Percentiles rank a stretch among this genome's conserved stretches.
phyloP scores from a whole-genome alignment of 805 yeast species.

The Cyberlindnera saturnus region DNA sequence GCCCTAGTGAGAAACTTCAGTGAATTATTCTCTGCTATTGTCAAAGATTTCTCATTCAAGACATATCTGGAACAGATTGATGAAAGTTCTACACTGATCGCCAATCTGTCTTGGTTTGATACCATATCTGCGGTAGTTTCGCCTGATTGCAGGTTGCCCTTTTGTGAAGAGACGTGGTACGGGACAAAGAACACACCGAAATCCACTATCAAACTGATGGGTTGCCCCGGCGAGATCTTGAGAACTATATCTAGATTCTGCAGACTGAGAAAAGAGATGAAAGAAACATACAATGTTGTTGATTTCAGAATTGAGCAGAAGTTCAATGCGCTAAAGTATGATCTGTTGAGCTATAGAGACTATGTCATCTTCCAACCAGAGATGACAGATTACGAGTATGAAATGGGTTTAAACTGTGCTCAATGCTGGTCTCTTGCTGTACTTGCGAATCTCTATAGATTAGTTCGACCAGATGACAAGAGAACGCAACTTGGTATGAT shows the following conservation, averaged over 20 bases:
- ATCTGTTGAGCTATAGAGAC: conserved; percentile 40
- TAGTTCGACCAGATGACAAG: conserved; percentile 27
- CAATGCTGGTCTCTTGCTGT: conserved; percentile 50
- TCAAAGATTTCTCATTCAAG: conserved; percentile 39
- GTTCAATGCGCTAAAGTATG: conserved; percentile 29
- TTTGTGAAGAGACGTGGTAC: conserved; percentile 47
- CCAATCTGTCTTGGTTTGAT: conserved; percentile 55
- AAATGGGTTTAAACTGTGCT: conserved; percentile 41
- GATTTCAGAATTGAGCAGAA: conserved; percentile 15
- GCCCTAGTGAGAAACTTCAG: conserved; percentile 44
- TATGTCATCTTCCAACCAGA: conserved; percentile 29
- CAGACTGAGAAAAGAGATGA: conserved; percentile 26
- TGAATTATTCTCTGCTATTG: conserved; percentile 43
- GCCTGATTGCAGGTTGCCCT: conserved; percentile 51
- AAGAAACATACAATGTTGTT: conserved; percentile 13
- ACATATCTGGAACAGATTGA: conserved; percentile 39
- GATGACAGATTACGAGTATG: conserved; percentile 30
- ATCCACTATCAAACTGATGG: conserved; percentile 50
- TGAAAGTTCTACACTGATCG: conserved; percentile 42
- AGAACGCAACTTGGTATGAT: conserved; percentile 28
- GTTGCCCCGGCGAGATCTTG: conserved; percentile 56
- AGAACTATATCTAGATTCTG: conserved; percentile 40
- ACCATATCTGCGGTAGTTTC: conserved; percentile 50
- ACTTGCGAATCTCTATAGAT: conserved; percentile 26
- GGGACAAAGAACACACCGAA: conserved; percentile 36